These are phyloP conservation scores for Cerrena zonata DNA, from an alignment of 1,284 basidiomycete genomes.

Conservation along the genomic window DNA sequence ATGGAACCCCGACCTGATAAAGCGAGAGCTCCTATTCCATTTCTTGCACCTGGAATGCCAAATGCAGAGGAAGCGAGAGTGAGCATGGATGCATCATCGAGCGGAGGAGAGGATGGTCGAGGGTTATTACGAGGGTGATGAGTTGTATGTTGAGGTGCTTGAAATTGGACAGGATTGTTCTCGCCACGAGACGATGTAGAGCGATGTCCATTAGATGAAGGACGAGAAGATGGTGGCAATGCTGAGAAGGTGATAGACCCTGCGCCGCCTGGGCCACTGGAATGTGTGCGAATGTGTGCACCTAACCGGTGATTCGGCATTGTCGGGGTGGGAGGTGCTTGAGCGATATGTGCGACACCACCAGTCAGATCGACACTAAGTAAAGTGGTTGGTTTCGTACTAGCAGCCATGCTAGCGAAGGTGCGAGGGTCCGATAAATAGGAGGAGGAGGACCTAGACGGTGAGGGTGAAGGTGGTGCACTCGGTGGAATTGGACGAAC, in stretches of 20 bases:
- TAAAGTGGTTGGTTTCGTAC: conserved; percentile 92
- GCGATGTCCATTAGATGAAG: conserved; percentile 24
- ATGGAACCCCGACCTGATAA: conserved; percentile 28
- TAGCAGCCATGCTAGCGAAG: conserved; percentile 76
- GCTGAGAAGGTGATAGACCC: conserved; percentile 66
- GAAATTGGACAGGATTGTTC: conserved; percentile 34
- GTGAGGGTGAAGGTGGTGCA: conserved; percentile 76
- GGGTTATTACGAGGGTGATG: conserved; percentile 95
- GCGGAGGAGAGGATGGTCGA: conserved; percentile 80
- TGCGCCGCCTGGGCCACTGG: conserved; percentile 47
- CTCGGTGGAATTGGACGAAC: conserved; percentile 82
- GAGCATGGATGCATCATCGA: conserved; percentile 86
- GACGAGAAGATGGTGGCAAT: conserved; percentile 44
- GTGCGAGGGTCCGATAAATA: conserved; percentile 76
- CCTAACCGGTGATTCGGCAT: conserved; percentile 45
- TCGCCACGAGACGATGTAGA: conserved; percentile 3
- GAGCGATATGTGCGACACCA: conserved; percentile 86
- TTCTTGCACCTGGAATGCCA: conserved; percentile 53
- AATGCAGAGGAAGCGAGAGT: conserved; percentile 92
- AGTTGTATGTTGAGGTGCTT: conserved; percentile 81
- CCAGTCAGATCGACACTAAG: conserved; percentile 80
- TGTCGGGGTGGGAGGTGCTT: conserved; percentile 61
- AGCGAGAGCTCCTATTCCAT: conserved; percentile 23
- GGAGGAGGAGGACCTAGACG: conserved; percentile 72
- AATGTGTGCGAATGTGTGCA: conserved; percentile 54